phyloP scores from a whole-genome alignment of 345 rosid species.

The Schrenkiella parvula region DNA sequence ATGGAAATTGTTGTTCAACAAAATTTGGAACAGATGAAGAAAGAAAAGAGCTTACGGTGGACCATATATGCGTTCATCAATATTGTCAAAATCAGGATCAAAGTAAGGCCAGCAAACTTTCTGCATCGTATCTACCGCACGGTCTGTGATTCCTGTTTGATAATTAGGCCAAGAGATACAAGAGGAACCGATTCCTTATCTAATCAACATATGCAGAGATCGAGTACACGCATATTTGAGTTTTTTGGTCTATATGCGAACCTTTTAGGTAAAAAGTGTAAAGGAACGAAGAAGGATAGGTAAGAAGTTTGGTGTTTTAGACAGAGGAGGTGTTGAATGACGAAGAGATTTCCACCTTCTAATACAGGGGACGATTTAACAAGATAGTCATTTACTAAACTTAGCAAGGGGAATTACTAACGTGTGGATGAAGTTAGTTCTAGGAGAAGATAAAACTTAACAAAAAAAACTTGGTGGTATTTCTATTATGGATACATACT shows the following conservation, averaged over 20 bases:
- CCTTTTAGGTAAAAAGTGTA: constrained; percentile 7
- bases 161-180: background rate
- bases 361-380: constrained; percentile 24
- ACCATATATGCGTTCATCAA: constrained; percentile 60
- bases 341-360: constrained; percentile 25
- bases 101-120: constrained; percentile 74
- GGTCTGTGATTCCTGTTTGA: constrained; percentile 4
- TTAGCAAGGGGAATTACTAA: constrained; percentile 23
- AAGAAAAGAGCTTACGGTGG: constrained; percentile 46
- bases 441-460: background rate
- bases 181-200: background rate
- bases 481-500: background rate
- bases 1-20: background rate
- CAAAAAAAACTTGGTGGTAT: background rate
- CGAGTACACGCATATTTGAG: background rate
- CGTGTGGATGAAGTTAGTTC: constrained; percentile 31
- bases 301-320: constrained; percentile 5
- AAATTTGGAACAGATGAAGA: background rate
- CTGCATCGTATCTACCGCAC: constrained; percentile 38
- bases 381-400: constrained; percentile 30
- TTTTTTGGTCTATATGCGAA: background rate
- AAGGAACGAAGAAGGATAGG: background rate
- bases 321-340: constrained; percentile 11
- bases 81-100: constrained; percentile 75
- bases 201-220: background rate